Evolutionary conservation across 768 basidiomycete genomes (phyloP), one percentile per base, ranked within the genome.

Genomic region (Ramaria sp.): DNA sequence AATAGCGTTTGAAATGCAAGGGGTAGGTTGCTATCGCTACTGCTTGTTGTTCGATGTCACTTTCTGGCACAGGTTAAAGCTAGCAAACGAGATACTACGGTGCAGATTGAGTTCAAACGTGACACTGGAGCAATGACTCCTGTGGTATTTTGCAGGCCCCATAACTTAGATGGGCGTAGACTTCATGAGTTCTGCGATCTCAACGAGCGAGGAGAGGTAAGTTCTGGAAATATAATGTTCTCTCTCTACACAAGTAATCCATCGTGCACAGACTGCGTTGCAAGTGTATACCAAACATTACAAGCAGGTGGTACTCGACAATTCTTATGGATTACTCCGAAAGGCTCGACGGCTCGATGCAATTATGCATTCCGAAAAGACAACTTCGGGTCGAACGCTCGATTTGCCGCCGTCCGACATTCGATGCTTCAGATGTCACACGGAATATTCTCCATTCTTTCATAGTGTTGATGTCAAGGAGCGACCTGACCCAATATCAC

Each of bases 1-100:
- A 60, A 93, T 98, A 60, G 93, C 90, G 27, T 96, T 99, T 67
- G 94, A 98, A 70, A 79, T 98, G 38, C 85, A 85, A 61, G 77
- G 84, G 34, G 91, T 87, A 60, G 63, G 32, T 34, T 34, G 84
- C 69, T n/a, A 7, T 16, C 1, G 37, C 27, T 27, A 38, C 60
- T 64, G 58, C 22, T 34, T 8, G 30, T 47, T 24, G 20, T 55
- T 48, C 60, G 42, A 10, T 53, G 37, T 34, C 32, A 8, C 24
- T 1, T 4, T 9, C 28, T 50, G n/a, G 28, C 43, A 42, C 54
- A 52, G 90, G 82, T 87, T 10, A 91, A 91, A 69, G 78, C 78
- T 50, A 85, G 79, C 57, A 76, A 85, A 49, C 74, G 85, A 48
- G 88, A 90, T 52, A 74, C 74, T 0, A 78, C 78, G 1, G 73